phyloP scores from a whole-genome alignment of 2,329 filamentous ascomycete species.

The Aureobasidium sp. region DNA sequence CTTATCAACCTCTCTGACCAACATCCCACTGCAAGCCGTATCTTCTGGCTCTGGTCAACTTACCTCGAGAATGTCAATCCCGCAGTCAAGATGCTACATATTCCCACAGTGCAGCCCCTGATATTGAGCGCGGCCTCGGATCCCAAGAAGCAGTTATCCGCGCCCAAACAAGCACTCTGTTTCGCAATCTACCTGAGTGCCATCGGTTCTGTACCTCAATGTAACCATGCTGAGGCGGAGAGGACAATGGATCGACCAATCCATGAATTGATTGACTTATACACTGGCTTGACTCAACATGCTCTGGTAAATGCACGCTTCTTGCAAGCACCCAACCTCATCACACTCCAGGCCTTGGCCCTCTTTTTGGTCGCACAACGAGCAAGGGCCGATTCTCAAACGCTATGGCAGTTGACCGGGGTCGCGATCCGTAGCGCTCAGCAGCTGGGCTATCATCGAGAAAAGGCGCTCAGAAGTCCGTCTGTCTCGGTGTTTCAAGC shows the following conservation, averaged over 20 bases:
- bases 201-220: slow-evolving; percentile 42
- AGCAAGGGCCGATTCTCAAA: slow-evolving; percentile 40
- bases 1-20: background rate
- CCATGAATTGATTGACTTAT: background rate
- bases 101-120: slow-evolving; percentile 48
- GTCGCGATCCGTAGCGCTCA: slow-evolving; percentile 53
- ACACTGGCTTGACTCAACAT: slow-evolving; percentile 31
- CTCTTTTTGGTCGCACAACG: slow-evolving; percentile 48
- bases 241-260: slow-evolving; percentile 45
- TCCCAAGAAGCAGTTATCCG: slow-evolving; percentile 47
- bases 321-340: slow-evolving; percentile 57
- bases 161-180: slow-evolving; percentile 51
- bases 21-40: slow-evolving; percentile 6
- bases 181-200: slow-evolving; percentile 56
- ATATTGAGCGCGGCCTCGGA: slow-evolving; percentile 39
- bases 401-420: slow-evolving; percentile 58
- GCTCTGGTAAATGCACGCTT: slow-evolving; percentile 61
- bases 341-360: slow-evolving; percentile 60
- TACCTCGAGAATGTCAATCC: slow-evolving; percentile 67
- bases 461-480: slow-evolving; percentile 43
- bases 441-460: slow-evolving; percentile 55
- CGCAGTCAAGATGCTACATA: slow-evolving; percentile 61
- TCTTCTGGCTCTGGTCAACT: slow-evolving; percentile 41
- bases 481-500: slow-evolving; percentile 46
- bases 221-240: slow-evolving; percentile 36